Conservation (phyloP, 106 monocot genomes). For the Ottelia alismoides region DNA sequence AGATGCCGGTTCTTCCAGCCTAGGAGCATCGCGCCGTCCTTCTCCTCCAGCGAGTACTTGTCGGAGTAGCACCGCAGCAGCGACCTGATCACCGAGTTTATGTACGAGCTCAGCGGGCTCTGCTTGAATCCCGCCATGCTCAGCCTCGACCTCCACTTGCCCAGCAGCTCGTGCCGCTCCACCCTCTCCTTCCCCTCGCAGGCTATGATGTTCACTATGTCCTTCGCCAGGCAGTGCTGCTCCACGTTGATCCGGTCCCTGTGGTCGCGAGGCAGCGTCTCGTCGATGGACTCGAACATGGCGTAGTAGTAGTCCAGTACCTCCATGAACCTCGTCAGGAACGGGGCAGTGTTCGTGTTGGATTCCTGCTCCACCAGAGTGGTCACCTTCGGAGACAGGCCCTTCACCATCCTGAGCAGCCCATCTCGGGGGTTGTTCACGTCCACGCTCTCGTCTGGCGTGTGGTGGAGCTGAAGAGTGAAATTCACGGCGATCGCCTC, state of each 20-base stretch:
- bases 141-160: slow-evolving; percentile 83
- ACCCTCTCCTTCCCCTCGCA: slow-evolving; percentile 87
- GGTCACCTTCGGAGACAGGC: slow-evolving; percentile 52
- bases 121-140: slow-evolving; percentile 86
- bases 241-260: slow-evolving; percentile 73
- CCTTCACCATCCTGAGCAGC: slow-evolving; percentile 74
- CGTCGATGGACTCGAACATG: slow-evolving; percentile 87
- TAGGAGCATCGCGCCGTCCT: slow-evolving; percentile 70
- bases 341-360: slow-evolving; percentile 46
- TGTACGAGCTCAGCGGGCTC: slow-evolving; percentile 60
- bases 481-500: slow-evolving; percentile 81
- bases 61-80: slow-evolving; percentile 55
- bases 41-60: slow-evolving; percentile 73
- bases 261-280: slow-evolving; percentile 36
- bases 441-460: slow-evolving; percentile 85
- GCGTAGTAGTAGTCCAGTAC: slow-evolving; percentile 77
- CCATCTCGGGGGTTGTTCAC: slow-evolving; percentile 84
- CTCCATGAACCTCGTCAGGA: slow-evolving; percentile 66
- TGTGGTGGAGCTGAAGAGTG: slow-evolving; percentile 81
- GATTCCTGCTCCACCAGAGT: slow-evolving; percentile 92
- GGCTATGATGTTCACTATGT: slow-evolving; percentile 83
- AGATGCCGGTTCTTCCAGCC: slow-evolving; percentile 83
- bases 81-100: slow-evolving; percentile 70
- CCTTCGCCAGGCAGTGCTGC: slow-evolving; percentile 89
- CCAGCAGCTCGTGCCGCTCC: slow-evolving; percentile 83